These are phyloP conservation scores for Hortiboletus flavorubellus DNA, from an alignment of 768 basidiomycete species.

Conservation along the genomic window DNA sequence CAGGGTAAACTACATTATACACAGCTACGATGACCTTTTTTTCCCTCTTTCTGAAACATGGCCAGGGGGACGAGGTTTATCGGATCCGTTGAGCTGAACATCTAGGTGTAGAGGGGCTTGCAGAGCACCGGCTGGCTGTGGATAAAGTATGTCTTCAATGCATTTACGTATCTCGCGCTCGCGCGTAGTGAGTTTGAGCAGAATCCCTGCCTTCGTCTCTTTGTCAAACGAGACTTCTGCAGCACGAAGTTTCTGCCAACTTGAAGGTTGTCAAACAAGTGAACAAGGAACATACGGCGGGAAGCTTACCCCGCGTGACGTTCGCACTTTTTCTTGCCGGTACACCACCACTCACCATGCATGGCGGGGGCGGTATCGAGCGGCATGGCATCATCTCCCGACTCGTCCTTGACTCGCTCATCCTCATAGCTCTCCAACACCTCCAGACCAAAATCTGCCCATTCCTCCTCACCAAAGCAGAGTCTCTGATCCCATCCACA, in stretches of 20 bases:
- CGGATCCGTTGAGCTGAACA: slow-evolving; percentile 46
- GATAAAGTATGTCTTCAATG: slow-evolving; percentile 70
- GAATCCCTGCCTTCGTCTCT: slow-evolving; percentile 66
- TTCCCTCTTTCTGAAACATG: slow-evolving; percentile 56
- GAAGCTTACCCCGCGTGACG: slow-evolving; percentile 68
- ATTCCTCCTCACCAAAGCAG: slow-evolving; percentile 80
- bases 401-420: slow-evolving; percentile 34
- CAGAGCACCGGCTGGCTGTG: slow-evolving; percentile 38
- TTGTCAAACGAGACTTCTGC: slow-evolving; percentile 74
- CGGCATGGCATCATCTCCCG: slow-evolving; percentile 37
- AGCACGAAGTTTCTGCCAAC: slow-evolving; percentile 76
- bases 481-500: slow-evolving; percentile 92
- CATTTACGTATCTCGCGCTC: slow-evolving; percentile 77
- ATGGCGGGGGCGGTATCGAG: slow-evolving; percentile 31
- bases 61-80: slow-evolving; percentile 34
- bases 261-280: slow-evolving; percentile 27
- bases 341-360: slow-evolving; percentile 74
- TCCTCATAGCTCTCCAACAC: slow-evolving; percentile 71
- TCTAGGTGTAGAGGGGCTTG: slow-evolving; percentile 32
- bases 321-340: slow-evolving; percentile 69
- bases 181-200: slow-evolving; percentile 63
- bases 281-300: not conserved
- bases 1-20: slow-evolving; percentile 22
- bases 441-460: slow-evolving; percentile 60
- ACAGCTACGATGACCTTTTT: slow-evolving; percentile 44